These are phyloP conservation scores for button mushroom (Agaricus bisporus) DNA, from an alignment of 768 basidiomycete genomes.

Conservation along the genomic window DNA sequence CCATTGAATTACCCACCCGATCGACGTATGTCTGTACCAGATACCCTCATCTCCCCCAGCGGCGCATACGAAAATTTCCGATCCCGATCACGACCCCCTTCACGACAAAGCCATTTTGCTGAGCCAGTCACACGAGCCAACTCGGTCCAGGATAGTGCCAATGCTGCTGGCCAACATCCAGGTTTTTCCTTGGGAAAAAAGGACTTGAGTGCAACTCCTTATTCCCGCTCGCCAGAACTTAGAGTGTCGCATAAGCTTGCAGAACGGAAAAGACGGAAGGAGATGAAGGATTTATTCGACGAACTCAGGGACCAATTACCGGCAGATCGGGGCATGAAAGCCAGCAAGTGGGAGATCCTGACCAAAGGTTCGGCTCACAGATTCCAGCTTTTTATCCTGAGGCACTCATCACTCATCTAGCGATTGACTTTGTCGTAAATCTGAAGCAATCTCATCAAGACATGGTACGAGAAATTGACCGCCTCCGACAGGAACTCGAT, in stretches of 20 bases:
- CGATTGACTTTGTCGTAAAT: constrained; percentile 82
- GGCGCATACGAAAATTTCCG: constrained; percentile 46
- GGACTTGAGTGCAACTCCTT: constrained; percentile 65
- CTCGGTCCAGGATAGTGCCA: constrained; percentile 39
- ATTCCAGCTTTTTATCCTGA: not conserved
- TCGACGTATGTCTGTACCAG: constrained; percentile 74
- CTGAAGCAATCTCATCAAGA: constrained; percentile 75
- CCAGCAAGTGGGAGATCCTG: constrained; percentile 98
- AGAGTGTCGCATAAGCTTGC: constrained; percentile 96
- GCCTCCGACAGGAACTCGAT: constrained; percentile 67
- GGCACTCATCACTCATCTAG: constrained; percentile 27
- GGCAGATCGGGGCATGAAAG: constrained; percentile 89
- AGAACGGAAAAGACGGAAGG: constrained; percentile 93
- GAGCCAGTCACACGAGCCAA: constrained; percentile 34
- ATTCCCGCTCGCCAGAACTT: constrained; percentile 92
- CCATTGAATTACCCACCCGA: constrained; percentile 55
- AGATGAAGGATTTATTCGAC: constrained; percentile 99
- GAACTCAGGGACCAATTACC: constrained; percentile 92
- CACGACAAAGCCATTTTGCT: constrained; percentile 41
- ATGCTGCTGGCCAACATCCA: constrained; percentile 29
- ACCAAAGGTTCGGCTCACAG: constrained; percentile 71
- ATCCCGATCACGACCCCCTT: constrained; percentile 67
- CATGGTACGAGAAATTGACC: constrained; percentile 73
- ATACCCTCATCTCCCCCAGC: constrained; percentile 38
- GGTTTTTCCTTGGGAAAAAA: constrained; percentile 35